Conservation (phyloP, 768 basidiomycete genomes). For the Suillus sp. region DNA sequence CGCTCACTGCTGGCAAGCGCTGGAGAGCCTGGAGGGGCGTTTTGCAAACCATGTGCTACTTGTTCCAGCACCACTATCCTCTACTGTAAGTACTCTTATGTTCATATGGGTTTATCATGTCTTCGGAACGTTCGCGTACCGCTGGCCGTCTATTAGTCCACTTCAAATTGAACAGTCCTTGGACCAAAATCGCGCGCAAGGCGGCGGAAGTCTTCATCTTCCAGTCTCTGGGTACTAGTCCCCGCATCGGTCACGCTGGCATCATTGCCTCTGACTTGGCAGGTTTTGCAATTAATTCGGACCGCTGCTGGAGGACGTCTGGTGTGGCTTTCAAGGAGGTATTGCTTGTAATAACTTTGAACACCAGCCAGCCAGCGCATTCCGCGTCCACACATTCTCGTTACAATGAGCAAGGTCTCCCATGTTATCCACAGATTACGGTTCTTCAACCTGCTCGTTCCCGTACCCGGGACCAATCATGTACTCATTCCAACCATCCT, state of each 20-base stretch:
- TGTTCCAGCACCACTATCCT: too few relatives aligned
- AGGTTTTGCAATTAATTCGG: slow-evolving; percentile 21
- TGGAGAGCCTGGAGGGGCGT: too few relatives aligned
- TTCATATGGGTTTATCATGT: too few relatives aligned
- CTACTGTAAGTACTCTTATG: too few relatives aligned
- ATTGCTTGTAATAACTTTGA: neutral
- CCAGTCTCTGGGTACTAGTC: too few relatives aligned
- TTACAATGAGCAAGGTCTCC: neutral
- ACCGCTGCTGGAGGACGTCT: slow-evolving; percentile 14
- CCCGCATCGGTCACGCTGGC: slow-evolving; percentile 14
- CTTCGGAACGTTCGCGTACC: too few relatives aligned
- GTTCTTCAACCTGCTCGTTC: slow-evolving; percentile 28
- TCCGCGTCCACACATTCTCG: neutral
- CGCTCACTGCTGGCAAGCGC: too few relatives aligned
- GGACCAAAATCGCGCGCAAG: too few relatives aligned
- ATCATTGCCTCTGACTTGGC: slow-evolving; percentile 4
- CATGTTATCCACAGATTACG: slow-evolving; percentile 18
- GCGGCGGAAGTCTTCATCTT: too few relatives aligned
- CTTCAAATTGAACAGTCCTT: too few relatives aligned
- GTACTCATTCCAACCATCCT: slow-evolving; percentile 16
- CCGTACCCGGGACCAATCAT: slow-evolving; percentile 12
- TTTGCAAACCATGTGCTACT: too few relatives aligned
- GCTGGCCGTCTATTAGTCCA: too few relatives aligned
- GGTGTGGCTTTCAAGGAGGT: neutral
- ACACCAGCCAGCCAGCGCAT: neutral